phyloP scores from a whole-genome alignment of 441 rosid genomes.

The Arabidopsis hybrid region DNA sequence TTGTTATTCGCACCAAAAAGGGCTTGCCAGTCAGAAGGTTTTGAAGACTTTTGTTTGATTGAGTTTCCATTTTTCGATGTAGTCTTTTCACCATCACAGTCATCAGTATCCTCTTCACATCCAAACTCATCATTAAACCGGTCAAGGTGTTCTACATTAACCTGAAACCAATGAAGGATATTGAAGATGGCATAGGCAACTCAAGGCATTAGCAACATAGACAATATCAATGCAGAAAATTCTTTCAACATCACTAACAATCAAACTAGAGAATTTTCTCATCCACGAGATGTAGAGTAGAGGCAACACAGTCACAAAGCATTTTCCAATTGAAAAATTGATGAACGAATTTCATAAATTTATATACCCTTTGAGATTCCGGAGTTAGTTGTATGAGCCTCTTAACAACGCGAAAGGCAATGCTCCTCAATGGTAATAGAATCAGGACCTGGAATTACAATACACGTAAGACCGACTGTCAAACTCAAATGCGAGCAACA shows the following conservation, averaged over 20 bases:
- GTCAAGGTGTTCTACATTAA: conserved; percentile 77
- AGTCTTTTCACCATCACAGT: conserved; percentile 44
- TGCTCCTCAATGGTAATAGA: conserved; percentile 77
- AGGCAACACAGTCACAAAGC: conserved; percentile 20
- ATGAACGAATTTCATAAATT: conserved; percentile 18
- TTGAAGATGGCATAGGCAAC: conserved; percentile 16
- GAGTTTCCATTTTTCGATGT: conserved; percentile 38
- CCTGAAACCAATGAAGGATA: conserved; percentile 54
- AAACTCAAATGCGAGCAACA: conserved; percentile 4
- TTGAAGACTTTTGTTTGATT: conserved; percentile 58
- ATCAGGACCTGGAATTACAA: conserved; percentile 70
- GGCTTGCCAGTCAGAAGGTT: conserved; percentile 83
- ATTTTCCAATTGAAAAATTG: conserved; percentile 1
- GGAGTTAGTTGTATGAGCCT: conserved; percentile 87
- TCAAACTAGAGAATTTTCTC: conserved; percentile 11
- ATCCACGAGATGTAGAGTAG: conserved; percentile 1
- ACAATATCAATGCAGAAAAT: conserved; percentile 25
- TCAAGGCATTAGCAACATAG: conserved; percentile 13
- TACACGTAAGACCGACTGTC: conserved; percentile 31
- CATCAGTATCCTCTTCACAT: conserved; percentile 60
- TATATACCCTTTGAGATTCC: conserved; percentile 70
- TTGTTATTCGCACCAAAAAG: conserved; percentile 68
- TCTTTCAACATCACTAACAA: background rate
- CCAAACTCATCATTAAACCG: conserved; percentile 86
- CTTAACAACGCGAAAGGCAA: conserved; percentile 75